Evolutionary conservation across 805 yeast genomes (phyloP).

Genomic region (Zygosaccharomyces bisporus): DNA sequence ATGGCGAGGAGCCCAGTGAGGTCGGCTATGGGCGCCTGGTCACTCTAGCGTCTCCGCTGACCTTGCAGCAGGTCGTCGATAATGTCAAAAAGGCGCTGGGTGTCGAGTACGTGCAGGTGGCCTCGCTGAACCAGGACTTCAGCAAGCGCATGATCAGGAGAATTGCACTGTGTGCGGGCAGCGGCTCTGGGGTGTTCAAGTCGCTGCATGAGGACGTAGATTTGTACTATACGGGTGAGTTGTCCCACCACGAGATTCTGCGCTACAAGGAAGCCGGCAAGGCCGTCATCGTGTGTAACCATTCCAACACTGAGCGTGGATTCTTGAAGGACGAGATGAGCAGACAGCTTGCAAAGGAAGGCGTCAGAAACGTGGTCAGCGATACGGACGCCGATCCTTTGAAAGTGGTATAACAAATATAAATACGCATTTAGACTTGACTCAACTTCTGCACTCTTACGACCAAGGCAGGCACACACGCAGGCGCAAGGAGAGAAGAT

Average conservation of each 20-base stretch:
- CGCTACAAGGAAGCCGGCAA: conserved; percentile 66
- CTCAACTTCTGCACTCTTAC: too few relatives aligned
- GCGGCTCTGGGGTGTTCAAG: conserved; percentile 75
- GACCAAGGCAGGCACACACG: neutral
- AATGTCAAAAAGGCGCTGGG: conserved; percentile 53
- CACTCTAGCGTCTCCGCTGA: conserved; percentile 41
- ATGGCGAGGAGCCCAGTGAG: conserved; percentile 35
- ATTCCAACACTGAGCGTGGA: conserved; percentile 90
- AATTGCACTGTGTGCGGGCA: conserved; percentile 92
- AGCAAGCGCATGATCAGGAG: conserved; percentile 40
- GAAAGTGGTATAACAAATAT: conserved; percentile 20
- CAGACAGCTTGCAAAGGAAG: conserved; percentile 44
- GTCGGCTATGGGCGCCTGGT: conserved; percentile 85
- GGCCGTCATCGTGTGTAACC: conserved; percentile 76
- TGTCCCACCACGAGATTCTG: conserved; percentile 89
- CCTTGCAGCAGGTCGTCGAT: conserved; percentile 44
- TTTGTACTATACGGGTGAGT: conserved; percentile 82
- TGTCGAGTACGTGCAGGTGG: conserved; percentile 60
- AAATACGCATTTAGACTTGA: neutral
- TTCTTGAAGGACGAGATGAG: conserved; percentile 53
- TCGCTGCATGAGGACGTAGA: conserved; percentile 52
- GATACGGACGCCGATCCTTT: conserved; percentile 64
- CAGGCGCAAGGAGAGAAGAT: conserved; percentile 12
- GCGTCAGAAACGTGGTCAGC: conserved; percentile 49
- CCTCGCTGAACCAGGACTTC: conserved; percentile 33